phyloP scores from a whole-genome alignment of 495 filamentous ascomycete species.

The Cercophora sp. region DNA sequence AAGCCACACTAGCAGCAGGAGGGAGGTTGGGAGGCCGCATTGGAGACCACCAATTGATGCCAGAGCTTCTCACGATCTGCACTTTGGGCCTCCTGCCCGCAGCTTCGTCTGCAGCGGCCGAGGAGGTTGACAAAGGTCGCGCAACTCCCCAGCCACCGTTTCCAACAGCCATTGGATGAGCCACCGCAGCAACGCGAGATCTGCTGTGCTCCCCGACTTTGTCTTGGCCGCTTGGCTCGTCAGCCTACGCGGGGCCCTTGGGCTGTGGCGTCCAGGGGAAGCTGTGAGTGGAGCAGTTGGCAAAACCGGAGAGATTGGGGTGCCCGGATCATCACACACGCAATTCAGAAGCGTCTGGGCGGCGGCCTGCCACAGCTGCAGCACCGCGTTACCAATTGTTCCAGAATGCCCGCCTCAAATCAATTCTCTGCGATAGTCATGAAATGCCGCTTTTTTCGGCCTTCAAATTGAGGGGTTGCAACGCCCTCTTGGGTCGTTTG shows the following conservation, averaged over 20 bases:
- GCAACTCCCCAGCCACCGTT: slow-evolving; percentile 15
- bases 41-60: slow-evolving; percentile 22
- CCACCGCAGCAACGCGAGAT: slow-evolving; percentile 22
- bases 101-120: slow-evolving; percentile 24
- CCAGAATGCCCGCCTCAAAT: too few species aligned
- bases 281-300: slow-evolving; percentile 12
- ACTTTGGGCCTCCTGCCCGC: slow-evolving; percentile 20
- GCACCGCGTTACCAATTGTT: neutral
- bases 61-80: slow-evolving; percentile 19
- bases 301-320: slow-evolving; percentile 14
- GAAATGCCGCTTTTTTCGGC: neutral
- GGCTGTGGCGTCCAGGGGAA: slow-evolving; percentile 10
- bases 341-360: slow-evolving; percentile 1
- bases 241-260: slow-evolving; percentile 9
- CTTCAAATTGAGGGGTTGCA: neutral
- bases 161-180: slow-evolving; percentile 7
- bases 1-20: slow-evolving; percentile 4
- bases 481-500: too few species aligned
- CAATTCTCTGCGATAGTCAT: too few species aligned
- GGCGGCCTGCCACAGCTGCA: neutral
- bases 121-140: slow-evolving; percentile 16
- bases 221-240: slow-evolving; percentile 15
- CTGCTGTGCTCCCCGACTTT: slow-evolving; percentile 16
- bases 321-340: slow-evolving; percentile 8
- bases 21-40: slow-evolving; percentile 26